phyloP scores from a whole-genome alignment of 225 moss, liverwort and hornwort genomes.

The Pseudoscleropodium purum region DNA sequence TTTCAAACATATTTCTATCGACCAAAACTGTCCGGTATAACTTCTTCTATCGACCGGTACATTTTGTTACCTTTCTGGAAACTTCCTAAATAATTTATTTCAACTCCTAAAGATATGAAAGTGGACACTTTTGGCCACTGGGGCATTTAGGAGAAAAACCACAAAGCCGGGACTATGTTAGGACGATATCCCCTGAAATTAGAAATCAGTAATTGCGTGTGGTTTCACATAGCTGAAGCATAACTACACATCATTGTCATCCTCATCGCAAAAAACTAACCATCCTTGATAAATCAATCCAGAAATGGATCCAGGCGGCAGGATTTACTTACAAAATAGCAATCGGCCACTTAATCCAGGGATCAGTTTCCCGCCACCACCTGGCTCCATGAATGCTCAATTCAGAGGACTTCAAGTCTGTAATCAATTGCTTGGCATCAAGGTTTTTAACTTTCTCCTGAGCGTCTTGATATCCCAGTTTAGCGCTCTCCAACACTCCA shows the following conservation, averaged over 20 bases:
- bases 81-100: not conserved
- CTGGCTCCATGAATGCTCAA: conserved; percentile 39
- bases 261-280: not conserved
- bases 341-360: conserved; percentile 94
- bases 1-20: not conserved
- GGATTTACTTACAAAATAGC: conserved; percentile 69
- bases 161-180: not conserved
- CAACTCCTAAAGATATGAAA: not conserved
- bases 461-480: conserved; percentile 54
- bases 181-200: not conserved
- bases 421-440: conserved; percentile 53
- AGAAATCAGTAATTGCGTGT: not conserved
- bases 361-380: conserved; percentile 59
- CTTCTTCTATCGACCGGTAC: not conserved
- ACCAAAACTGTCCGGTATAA: not conserved
- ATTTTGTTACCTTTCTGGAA: not conserved
- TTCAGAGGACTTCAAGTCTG: conserved; percentile 29
- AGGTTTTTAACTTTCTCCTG: conserved; percentile 51
- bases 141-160: not conserved
- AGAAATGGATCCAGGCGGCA: not conserved
- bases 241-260: not conserved
- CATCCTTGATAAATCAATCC: not conserved
- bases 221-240: not conserved
- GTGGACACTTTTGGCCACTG: not conserved
- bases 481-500: conserved; percentile 66